phyloP scores from a whole-genome alignment of 306 rosid species.

The Begonia peltatifolia region DNA sequence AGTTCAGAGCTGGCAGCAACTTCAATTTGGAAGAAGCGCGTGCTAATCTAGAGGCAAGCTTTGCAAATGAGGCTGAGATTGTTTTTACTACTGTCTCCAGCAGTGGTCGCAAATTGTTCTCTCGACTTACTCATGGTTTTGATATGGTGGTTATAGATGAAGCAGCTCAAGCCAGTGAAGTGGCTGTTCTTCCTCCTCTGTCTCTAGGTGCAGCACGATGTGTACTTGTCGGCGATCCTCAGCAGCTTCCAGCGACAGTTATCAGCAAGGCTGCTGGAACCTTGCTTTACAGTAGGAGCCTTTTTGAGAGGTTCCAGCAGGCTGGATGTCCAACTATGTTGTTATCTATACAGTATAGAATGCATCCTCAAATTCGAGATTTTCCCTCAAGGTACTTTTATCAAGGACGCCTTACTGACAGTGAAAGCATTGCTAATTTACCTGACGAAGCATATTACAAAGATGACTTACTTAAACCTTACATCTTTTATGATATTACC shows the following conservation, averaged over 20 bases:
- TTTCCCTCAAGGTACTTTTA: slow-evolving; percentile 94
- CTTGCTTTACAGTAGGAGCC: slow-evolving; percentile 90
- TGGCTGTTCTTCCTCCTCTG: slow-evolving; percentile 89
- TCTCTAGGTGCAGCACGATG: slow-evolving; percentile 96
- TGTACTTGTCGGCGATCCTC: slow-evolving; percentile 99
- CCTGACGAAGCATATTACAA: slow-evolving; percentile 76
- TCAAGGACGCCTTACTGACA: slow-evolving; percentile 89
- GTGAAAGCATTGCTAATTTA: slow-evolving; percentile 66
- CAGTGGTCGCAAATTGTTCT: slow-evolving; percentile 94
- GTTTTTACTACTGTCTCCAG: slow-evolving; percentile 98
- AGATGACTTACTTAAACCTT: slow-evolving; percentile 80
- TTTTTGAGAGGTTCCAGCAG: slow-evolving; percentile 91
- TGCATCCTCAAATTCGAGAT: slow-evolving; percentile 96
- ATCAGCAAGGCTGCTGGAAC: slow-evolving; percentile 99
- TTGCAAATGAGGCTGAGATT: slow-evolving; percentile 95
- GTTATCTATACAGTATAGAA: slow-evolving; percentile 89
- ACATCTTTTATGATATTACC: slow-evolving; percentile 72
- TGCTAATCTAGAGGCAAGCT: slow-evolving; percentile 94
- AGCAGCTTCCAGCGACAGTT: slow-evolving; percentile 98
- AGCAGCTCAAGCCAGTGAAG: slow-evolving; percentile 99
- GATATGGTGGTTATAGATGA: slow-evolving; percentile 99
- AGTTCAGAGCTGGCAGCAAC: slow-evolving; percentile 66
- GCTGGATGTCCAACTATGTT: slow-evolving; percentile 94
- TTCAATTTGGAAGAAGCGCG: slow-evolving; percentile 94
- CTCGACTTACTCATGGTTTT: slow-evolving; percentile 96